Percentiles rank a stretch among this genome's conserved stretches.
phyloP scores from a whole-genome alignment of 805 yeast species.

The Metschnikowia rubicola region DNA sequence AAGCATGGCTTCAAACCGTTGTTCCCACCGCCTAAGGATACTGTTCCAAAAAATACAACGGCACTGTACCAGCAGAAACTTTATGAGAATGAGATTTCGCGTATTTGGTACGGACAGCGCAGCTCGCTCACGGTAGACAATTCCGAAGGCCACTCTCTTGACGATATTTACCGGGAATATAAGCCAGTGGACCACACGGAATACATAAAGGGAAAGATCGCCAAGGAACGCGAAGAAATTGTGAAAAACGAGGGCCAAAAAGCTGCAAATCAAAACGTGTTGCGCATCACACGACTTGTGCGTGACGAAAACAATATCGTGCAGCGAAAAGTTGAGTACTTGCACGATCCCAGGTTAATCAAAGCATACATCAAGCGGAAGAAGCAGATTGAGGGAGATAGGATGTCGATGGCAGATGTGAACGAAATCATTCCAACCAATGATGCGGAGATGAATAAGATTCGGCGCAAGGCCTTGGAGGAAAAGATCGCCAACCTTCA shows the following conservation, averaged over 20 bases:
- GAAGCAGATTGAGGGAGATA: slow-evolving; percentile 57
- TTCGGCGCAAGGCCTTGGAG: slow-evolving; percentile 71
- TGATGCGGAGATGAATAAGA: slow-evolving; percentile 78
- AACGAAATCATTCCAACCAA: slow-evolving; percentile 75
- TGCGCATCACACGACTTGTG: slow-evolving; percentile 68
- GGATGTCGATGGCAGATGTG: slow-evolving; percentile 55
- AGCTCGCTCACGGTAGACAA: slow-evolving; percentile 45
- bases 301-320: slow-evolving; percentile 82
- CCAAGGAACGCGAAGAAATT: slow-evolving; percentile 33
- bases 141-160: slow-evolving; percentile 37
- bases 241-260: slow-evolving; percentile 25
- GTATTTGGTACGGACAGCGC: slow-evolving; percentile 87
- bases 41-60: slow-evolving; percentile 37
- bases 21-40: slow-evolving; percentile 33
- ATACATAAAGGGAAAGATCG: slow-evolving; percentile 31
- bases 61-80: slow-evolving; percentile 73
- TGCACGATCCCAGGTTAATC: slow-evolving; percentile 83
- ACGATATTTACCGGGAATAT: slow-evolving; percentile 36
- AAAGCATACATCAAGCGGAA: slow-evolving; percentile 76
- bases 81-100: slow-evolving; percentile 83
- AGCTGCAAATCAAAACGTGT: slow-evolving; percentile 23
- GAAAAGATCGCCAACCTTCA: slow-evolving; percentile 81
- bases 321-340: slow-evolving; percentile 73
- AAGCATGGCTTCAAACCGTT: slow-evolving; percentile 76
- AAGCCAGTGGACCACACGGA: slow-evolving; percentile 32